Evolutionary conservation across 2,329 filamentous ascomycete species (phyloP).

Genomic region (Cryphonectria nitschkei): DNA sequence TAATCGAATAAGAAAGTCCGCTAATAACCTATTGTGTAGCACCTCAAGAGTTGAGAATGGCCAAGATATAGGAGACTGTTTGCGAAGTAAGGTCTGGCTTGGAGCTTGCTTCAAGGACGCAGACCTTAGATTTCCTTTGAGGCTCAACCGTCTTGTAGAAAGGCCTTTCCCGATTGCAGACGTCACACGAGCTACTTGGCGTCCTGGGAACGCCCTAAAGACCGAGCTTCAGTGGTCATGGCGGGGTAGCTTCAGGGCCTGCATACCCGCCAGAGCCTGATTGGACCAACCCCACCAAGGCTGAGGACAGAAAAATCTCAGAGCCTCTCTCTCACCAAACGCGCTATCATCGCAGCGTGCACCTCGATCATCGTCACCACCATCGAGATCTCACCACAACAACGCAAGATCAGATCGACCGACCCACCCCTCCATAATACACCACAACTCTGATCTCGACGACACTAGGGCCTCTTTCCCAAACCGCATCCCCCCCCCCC

Average conservation of each 20-base stretch:
- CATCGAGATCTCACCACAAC: slow-evolving; percentile 1
- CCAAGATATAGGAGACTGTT: not conserved
- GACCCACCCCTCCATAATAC: not conserved
- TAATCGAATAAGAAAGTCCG: not conserved
- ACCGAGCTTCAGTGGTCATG: not conserved
- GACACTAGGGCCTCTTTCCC: not conserved
- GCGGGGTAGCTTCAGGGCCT: slow-evolving; percentile 28
- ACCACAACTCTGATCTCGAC: not conserved
- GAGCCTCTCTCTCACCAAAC: not conserved
- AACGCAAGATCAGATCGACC: not conserved
- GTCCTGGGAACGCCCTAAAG: not conserved
- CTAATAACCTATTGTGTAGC: not conserved
- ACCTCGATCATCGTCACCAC: slow-evolving; percentile 10
- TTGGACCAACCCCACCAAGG: slow-evolving; percentile 27
- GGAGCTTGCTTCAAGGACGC: not conserved
- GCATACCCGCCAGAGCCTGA: slow-evolving; percentile 23
- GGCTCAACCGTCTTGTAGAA: not conserved
- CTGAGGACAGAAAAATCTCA: slow-evolving; percentile 23
- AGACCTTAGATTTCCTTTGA: not conserved
- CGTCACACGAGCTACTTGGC: slow-evolving; percentile 7
- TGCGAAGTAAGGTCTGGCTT: not conserved
- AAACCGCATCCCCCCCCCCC: not conserved
- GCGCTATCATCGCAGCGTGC: not conserved
- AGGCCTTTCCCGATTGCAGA: slow-evolving; percentile 21
- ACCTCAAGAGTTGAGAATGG: no score